phyloP scores from a whole-genome alignment of 2,329 filamentous ascomycete genomes.

The Fusarium dlaminii region DNA sequence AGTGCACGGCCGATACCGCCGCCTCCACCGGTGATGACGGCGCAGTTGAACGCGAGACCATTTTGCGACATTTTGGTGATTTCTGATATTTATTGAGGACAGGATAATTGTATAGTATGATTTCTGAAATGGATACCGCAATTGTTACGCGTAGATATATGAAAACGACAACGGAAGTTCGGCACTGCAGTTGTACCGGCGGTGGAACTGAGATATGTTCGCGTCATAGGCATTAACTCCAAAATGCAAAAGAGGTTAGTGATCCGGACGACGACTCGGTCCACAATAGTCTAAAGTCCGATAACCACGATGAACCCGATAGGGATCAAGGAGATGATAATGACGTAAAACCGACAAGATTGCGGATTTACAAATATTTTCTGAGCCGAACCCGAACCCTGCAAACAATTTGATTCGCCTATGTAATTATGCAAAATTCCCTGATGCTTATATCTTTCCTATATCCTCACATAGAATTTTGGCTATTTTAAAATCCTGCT shows the following conservation, averaged over 20 bases:
- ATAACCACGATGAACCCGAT: neutral
- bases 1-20: constrained; percentile 63
- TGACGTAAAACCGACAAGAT: neutral
- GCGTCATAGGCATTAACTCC: constrained; percentile 5
- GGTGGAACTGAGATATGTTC: neutral
- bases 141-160: neutral
- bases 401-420: accelerated
- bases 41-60: constrained; percentile 52
- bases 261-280: neutral
- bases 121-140: neutral
- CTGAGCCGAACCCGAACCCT: neutral
- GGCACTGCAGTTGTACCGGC: neutral
- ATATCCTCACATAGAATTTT: constrained; percentile 23
- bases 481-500: constrained; percentile 27
- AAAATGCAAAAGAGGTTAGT: neutral
- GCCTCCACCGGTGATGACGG: constrained; percentile 60
- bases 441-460: neutral
- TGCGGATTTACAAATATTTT: neutral
- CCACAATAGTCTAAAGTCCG: neutral
- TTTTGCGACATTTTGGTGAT: constrained; percentile 2
- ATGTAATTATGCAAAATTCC: neutral
- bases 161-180: neutral
- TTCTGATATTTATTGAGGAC: accelerated
- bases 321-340: neutral
- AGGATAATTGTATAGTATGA: accelerated